Base-by-base conservation (phyloP, 139 green algal genomes). In the Edaphochlamys debaryana region DNA sequence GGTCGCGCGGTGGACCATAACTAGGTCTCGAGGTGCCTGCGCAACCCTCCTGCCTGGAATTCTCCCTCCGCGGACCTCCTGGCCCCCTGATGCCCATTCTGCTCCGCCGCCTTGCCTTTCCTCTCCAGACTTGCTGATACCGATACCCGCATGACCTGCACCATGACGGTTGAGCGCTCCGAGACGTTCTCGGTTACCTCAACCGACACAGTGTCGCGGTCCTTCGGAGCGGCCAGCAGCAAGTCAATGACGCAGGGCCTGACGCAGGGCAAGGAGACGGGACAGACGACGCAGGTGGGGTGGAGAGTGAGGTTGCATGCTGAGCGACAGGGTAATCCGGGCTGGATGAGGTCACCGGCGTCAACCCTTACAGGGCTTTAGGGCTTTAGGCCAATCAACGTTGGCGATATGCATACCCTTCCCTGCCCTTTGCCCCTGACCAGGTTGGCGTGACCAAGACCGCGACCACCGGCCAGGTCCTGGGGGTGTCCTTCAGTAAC, bases 401-500 rank as follows among this genome's bases (percentile, higher is more conserved):
- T n/a, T n/a, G n/a, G n/a, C n/a, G n/a, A 30, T 70, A 48, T 70
- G 34, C 45, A 36, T 22, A 13, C 20, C 15, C 37, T 50, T 36
- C 6, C 34, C 36, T 48, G 2, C 22, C 6, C n/a, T 25, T 36
- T 42, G 30, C 38, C 8, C 54, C 11, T 32, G n/a, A 63, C 54
- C 70, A 79, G 70, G 70, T 79, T 27, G 50, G 48, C 7, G 3
- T 66, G 15, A 66, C 48, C 32, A 32, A 34, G 32, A 38, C 48
- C 4, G n/a, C 48, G 15, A 79, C 70, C 17, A 66, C 19, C 9
- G 70, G 70, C 34, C 70, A 27, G 23, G 32, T 38, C 17, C 23
- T 36, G 23, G 70, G 70, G 7, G 70, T 79, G n/a, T 67, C 70
- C 22, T 64, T 79, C 50, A 67, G 48, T 34, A 79, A 8, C 22